A percentile compares a stretch with the other conserved stretches of the same genome.
phyloP scores from a whole-genome alignment of 805 yeast genomes.

The Pichia paraexigua region DNA sequence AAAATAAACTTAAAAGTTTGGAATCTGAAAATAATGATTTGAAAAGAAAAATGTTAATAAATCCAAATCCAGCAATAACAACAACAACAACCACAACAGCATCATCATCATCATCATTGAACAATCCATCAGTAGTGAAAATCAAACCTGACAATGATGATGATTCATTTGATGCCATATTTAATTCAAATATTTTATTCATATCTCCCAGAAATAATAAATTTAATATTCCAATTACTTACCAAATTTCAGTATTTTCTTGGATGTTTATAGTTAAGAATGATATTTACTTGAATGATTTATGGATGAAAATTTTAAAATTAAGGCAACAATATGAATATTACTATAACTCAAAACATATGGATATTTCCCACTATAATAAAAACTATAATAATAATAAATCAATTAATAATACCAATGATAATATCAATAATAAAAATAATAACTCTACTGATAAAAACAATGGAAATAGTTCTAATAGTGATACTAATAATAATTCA shows the following conservation, averaged over 20 bases:
- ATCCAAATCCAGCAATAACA: neutral
- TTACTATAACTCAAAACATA: conserved; percentile 26
- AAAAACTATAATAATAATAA: conserved; percentile 5
- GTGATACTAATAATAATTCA: neutral
- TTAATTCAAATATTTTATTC: conserved; percentile 29
- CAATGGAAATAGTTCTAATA: neutral
- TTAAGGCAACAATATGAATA: conserved; percentile 31
- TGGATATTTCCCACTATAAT: conserved; percentile 25
- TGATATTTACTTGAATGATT: conserved; percentile 45
- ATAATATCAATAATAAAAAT: neutral
- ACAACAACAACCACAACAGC: neutral
- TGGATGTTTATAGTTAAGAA: conserved; percentile 55
- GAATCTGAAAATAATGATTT: conserved; percentile 23
- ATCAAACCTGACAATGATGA: conserved; percentile 5
- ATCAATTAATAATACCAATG: neutral
- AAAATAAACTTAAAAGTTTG: conserved; percentile 21
- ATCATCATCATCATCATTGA: neutral
- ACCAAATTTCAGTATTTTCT: conserved; percentile 41
- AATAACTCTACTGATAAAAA: neutral
- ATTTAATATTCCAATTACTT: conserved; percentile 30
- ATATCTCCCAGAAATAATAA: conserved; percentile 30
- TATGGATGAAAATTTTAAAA: conserved; percentile 38
- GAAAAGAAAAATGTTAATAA: conserved; percentile 4
- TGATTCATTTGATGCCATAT: conserved; percentile 27
- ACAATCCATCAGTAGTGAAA: neutral